phyloP scores from a whole-genome alignment of 2,329 filamentous ascomycete genomes.

The Colletotrichum gigasporum region DNA sequence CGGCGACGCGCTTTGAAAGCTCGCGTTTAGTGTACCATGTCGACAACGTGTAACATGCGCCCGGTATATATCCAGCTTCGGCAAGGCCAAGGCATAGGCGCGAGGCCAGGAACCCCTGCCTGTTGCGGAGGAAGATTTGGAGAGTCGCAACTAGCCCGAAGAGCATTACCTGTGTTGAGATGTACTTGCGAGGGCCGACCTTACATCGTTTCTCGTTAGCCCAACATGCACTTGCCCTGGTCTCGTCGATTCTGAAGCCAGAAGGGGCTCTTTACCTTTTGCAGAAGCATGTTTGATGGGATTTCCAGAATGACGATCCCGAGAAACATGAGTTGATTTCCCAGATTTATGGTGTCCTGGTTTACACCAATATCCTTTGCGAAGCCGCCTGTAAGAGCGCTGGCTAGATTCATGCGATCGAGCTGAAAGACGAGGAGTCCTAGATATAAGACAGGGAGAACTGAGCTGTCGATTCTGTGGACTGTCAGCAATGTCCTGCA shows the following conservation, averaged over 20 bases:
- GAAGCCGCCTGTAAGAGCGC: slow-evolving; percentile 59
- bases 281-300: slow-evolving; percentile 57
- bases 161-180: slow-evolving; percentile 55
- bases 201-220: slow-evolving; percentile 20
- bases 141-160: slow-evolving; percentile 57
- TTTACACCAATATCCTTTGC: slow-evolving; percentile 51
- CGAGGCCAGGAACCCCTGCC: slow-evolving; percentile 53
- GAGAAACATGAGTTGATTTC: slow-evolving; percentile 63
- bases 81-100: slow-evolving; percentile 55
- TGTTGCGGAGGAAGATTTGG: slow-evolving; percentile 52
- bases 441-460: slow-evolving; percentile 58
- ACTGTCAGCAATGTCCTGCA: not conserved
- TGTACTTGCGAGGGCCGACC: slow-evolving; percentile 58
- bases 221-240: no score
- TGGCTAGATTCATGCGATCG: slow-evolving; percentile 62
- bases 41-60: slow-evolving; percentile 59
- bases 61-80: slow-evolving; percentile 62
- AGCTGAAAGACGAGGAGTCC: slow-evolving; percentile 61
- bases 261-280: slow-evolving; percentile 38
- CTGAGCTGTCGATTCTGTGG: slow-evolving; percentile 53
- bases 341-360: slow-evolving; percentile 60
- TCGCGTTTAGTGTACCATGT: slow-evolving; percentile 60
- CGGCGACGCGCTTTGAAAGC: slow-evolving; percentile 54
- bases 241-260: no score
- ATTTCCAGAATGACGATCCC: slow-evolving; percentile 60